A percentile compares a stretch with the other conserved stretches of the same genome.
Evolutionary conservation across 192 early-diverging fungal genomes (phyloP).

Genomic region (Rhizophagus sp.): DNA sequence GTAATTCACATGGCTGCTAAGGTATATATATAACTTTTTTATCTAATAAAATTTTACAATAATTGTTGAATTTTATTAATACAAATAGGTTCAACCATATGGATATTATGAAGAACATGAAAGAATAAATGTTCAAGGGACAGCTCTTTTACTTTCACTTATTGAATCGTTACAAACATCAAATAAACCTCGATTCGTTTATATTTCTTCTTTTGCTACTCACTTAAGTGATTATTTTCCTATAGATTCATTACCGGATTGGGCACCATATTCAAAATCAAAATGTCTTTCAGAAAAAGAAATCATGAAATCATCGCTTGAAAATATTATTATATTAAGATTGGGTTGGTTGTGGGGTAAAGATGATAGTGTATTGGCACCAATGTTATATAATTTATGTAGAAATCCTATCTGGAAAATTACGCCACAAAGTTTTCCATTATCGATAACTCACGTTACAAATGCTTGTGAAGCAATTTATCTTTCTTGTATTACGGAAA

Average conservation of each 20-base stretch:
- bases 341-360: constrained; percentile 31
- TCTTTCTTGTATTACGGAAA: not conserved
- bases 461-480: constrained; percentile 28
- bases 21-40: not conserved
- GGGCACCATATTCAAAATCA: constrained; percentile 31
- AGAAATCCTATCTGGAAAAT: constrained; percentile 26
- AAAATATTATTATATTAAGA: constrained; percentile 1
- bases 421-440: not conserved
- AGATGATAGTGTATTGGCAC: constrained; percentile 24
- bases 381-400: constrained; percentile 3
- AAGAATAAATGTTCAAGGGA: constrained; percentile 21
- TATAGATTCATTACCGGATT: constrained; percentile 23
- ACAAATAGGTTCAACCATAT: constrained; percentile 14
- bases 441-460: constrained; percentile 19
- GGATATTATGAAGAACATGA: constrained; percentile 18
- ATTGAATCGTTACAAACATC: not conserved
- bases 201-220: constrained; percentile 26
- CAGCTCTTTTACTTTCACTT: not conserved
- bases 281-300: constrained; percentile 15
- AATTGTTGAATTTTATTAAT: not conserved
- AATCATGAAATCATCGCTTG: not conserved
- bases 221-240: not conserved
- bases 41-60: not conserved
- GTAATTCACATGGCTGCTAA: constrained; percentile 22
- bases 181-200: not conserved